These are phyloP conservation scores for Pyrenochaeta sp. DNA, from an alignment of 2,329 filamentous ascomycete genomes.

Conservation along the genomic window DNA sequence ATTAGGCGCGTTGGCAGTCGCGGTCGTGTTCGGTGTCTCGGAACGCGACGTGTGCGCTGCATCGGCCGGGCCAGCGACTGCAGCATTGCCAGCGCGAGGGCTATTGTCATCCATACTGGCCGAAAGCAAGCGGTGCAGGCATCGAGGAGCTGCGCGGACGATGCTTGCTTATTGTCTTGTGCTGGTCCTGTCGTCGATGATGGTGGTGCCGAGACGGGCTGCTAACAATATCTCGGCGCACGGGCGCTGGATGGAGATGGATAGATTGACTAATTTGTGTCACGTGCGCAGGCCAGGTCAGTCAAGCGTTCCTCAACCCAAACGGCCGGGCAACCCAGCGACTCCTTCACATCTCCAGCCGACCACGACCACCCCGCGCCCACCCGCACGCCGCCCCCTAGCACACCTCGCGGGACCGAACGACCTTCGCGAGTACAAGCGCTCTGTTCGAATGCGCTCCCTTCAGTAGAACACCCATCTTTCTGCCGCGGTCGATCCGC, in stretches of 20 bases:
- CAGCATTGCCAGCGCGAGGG: slow-evolving; percentile 22
- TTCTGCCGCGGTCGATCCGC: slow-evolving; percentile 43
- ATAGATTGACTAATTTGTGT: slow-evolving; percentile 2
- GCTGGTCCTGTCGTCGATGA: neutral
- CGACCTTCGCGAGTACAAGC: slow-evolving; percentile 10
- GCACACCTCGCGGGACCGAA: slow-evolving; percentile 11
- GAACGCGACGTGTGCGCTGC: slow-evolving; percentile 9
- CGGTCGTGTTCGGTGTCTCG: slow-evolving; percentile 8
- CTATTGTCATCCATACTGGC: slow-evolving; percentile 45
- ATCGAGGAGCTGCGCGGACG: slow-evolving; percentile 22
- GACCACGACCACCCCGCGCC: slow-evolving; percentile 20
- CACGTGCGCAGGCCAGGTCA: slow-evolving; percentile 18
- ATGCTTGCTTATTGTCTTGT: neutral
- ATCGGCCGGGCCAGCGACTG: slow-evolving; percentile 9
- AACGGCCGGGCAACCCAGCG: slow-evolving; percentile 22
- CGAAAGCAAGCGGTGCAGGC: slow-evolving; percentile 20
- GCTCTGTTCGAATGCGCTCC: slow-evolving; percentile 40
- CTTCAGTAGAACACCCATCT: slow-evolving; percentile 33
- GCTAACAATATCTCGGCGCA: neutral
- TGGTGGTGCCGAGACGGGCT: neutral
- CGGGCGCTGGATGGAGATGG: neutral
- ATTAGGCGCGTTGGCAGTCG: slow-evolving; percentile 26
- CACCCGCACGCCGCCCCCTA: slow-evolving; percentile 6
- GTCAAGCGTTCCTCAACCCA: slow-evolving; percentile 21
- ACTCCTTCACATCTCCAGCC: slow-evolving; percentile 19